A percentile compares a stretch with the other conserved stretches of the same genome.
These are phyloP conservation scores for Dryadomyces quercus-mongolicae DNA, from an alignment of 2,329 filamentous ascomycete species.

Conservation along the genomic window DNA sequence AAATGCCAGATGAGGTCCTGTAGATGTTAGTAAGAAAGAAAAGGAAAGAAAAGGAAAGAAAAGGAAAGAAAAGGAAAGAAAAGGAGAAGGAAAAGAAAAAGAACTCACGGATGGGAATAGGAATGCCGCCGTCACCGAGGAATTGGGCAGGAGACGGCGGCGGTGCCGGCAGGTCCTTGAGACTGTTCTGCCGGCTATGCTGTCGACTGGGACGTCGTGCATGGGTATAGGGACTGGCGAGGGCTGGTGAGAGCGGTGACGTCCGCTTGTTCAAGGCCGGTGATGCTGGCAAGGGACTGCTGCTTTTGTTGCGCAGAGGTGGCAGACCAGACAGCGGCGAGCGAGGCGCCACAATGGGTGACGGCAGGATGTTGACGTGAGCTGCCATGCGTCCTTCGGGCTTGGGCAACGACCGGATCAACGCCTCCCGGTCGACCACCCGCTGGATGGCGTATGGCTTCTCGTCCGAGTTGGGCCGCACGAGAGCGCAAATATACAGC, in stretches of 20 bases:
- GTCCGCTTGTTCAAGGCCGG: background rate
- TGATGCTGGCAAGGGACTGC: background rate
- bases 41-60: background rate
- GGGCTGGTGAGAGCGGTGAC: background rate
- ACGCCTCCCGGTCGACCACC: constrained; percentile 34
- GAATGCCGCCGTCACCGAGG: constrained; percentile 12
- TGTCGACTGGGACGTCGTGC: background rate
- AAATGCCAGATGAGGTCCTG: constrained; percentile 36
- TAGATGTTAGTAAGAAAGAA: no score
- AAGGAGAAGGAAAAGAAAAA: background rate
- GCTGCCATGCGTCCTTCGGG: constrained; percentile 9
- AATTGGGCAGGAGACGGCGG: constrained; percentile 3
- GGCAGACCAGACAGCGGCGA: constrained; percentile 6
- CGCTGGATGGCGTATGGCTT: constrained; percentile 35
- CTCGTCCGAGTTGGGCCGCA: constrained; percentile 27
- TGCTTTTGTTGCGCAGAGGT: constrained; percentile 11
- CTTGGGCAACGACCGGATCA: constrained; percentile 33
- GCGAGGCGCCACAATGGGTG: constrained; percentile 1
- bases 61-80: background rate
- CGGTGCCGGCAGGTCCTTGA: background rate
- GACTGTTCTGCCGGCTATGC: background rate
- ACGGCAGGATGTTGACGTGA: constrained; percentile 7
- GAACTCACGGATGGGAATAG: constrained; percentile 34
- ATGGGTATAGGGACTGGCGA: background rate
- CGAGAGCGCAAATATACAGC: constrained; percentile 29